Evolutionary conservation across 2,329 filamentous ascomycete species (phyloP), one percentile per base, ranked within the genome.

Genomic region (Blastomyces gilchristii): DNA sequence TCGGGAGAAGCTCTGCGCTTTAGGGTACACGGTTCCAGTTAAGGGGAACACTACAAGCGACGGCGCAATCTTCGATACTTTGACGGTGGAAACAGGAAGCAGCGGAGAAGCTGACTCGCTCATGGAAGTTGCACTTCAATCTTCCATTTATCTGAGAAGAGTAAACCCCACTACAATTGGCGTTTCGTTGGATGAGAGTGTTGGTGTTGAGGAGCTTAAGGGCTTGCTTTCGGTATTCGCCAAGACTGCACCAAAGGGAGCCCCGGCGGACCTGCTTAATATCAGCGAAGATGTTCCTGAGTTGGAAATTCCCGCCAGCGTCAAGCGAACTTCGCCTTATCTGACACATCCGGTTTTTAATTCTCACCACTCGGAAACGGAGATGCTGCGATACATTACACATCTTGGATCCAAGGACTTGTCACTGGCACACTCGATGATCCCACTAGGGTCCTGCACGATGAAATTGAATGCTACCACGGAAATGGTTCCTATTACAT

Each of bases 401-500:
- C 90, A 96, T 73, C 82, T 97, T 5, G 89, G 96, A 74, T 96
- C 91, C 60, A 97, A 96, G 80, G 93, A 97, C 73, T 80, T 97
- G 16, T 97, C 93, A 1, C 82, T 97, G 5, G 90, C 92, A 1
- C 93, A 97, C 78, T 97, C 92, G 18, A 97, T 97, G 93, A 97
- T 97, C 65, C 91, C 93, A 2, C 84, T 97, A 0, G 93, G 93
- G 25, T 97, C 93, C 0, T 97, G 93, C 81, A 97, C 93, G 16
- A 97, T 97, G 93, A 97, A 97, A 81, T 85, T 97, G 61, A 97
- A 97, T 74, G 90, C 89, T 52, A 94, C 92, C 2, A 90, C 90
- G 0, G 91, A 97, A 79, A 97, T 97, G 93, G 83, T 89, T 18
- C 88, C 92, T 8, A 83, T 97, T 62, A 89, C 89, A 0, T 87